Base-by-base conservation (phyloP, 176 grass and related monocot genomes). In the Juncus effusus region DNA sequence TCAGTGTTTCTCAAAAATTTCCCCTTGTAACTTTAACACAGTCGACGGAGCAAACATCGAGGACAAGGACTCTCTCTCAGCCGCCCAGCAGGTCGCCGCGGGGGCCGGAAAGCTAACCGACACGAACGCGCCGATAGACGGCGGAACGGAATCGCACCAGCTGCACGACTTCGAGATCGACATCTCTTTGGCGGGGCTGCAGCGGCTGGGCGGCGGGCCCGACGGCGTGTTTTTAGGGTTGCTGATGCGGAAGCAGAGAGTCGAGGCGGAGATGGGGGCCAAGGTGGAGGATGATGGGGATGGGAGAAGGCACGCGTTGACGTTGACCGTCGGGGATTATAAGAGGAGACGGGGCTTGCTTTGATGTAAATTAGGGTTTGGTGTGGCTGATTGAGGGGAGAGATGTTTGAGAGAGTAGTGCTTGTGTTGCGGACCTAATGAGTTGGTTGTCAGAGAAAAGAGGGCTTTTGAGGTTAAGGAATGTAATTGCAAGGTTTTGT, bases 71-170 rank as follows among this genome's bases (percentile, higher is more conserved):
- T 28, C 19, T 28, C 19, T 28, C 19, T 28, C 19, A 4, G 86
- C 85, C 63, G 94, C 94, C 41, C 73, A 86, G 60, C 67, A 89
- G 50, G 94, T 85, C 54, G 94, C 94, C 12, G 88, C 94, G 47
- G 94, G 82, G 28, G 94, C 85, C 0, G 94, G 94, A 42, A 97
- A 97, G 72, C 74, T 97, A 14, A 61, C 80, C 6, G 94, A 97
- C 77, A 97, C 94, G 7, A 97, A 77, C 60, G 88, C 94, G 38
- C 87, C 87, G 16, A 83, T 92, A 38, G 94, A 97, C 73, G 80
- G 78, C 4, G 85, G 94, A 45, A 97, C 94, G 40, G 85, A 69
- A 51, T 83, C 76, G 10, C 81, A 97, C 42, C 15, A 53, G 7
- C 71, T 97, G 64, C 94, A 97, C 61, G 79, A 86, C 45, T 97